Evolutionary conservation across 345 rosid genomes (phyloP), one percentile per base, ranked within the genome.

Genomic region (Euphorbia tirucalli): DNA sequence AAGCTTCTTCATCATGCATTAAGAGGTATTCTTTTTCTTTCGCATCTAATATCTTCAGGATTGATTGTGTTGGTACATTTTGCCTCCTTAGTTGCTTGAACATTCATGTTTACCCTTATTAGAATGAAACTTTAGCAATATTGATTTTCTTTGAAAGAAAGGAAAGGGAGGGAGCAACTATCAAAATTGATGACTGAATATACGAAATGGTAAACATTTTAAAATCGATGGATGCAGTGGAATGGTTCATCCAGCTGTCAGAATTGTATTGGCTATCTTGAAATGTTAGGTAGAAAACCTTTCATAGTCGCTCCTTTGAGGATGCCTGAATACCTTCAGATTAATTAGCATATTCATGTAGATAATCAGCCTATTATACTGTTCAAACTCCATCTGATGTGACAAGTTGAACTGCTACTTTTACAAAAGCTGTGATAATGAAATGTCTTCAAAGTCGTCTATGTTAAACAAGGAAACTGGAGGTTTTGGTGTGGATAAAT

Each of bases 1-100:
- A 86, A 77, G 76, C 95, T 96, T 81, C 85, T 96, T 79, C 70
- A 68, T 72, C 79, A 66, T 75, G 99, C 98, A 60, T 83, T 93
- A 49, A 83, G 73, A 88, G 99, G 99, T 96, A 87, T 25, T 72
- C 50, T 77, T 72, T 77, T 69, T 65, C 65, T 52, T 77, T 67
- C 59, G 64, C 58, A 65, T 72, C 37, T 25, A 16, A 55, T 58
- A 14, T 28, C 63, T 39, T 39, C 19, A 16, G 22, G 44, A 7
- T 21, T 31, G 16, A 1, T 68, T 44, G 24, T n/a, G 49, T 59
- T 60, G 21, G 37, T 74, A 13, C 27, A 30, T n/a, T 70, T 55
- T 65, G 62, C 37, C 11, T 32, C 35, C 24, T 69, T 24, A 58
- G 54, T 60, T 52, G 44, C 18, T 21, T 70, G 52, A 80, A 65